Conservation (phyloP, 495 filamentous ascomycete genomes). For the Parathielavia hyrcaniae region DNA sequence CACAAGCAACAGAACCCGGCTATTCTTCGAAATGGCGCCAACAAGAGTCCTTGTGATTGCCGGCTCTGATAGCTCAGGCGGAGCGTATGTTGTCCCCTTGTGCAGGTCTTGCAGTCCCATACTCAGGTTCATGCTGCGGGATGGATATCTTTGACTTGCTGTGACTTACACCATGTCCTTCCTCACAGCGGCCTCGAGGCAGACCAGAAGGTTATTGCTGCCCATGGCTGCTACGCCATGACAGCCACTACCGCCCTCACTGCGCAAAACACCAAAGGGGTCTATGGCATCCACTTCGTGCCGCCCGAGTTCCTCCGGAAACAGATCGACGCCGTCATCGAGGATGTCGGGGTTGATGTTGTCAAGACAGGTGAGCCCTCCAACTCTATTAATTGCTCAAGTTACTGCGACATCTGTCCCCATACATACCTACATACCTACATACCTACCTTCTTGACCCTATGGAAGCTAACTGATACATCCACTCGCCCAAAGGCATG, state of each 20-base stretch:
- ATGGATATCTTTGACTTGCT: slow-evolving; percentile 3
- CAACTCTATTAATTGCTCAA: slow-evolving; percentile 3
- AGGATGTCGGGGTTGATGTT: slow-evolving; percentile 80
- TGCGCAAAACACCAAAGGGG: slow-evolving; percentile 85
- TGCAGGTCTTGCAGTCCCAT: background rate
- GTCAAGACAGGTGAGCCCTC: slow-evolving; percentile 76
- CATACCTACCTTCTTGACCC: too few relatives aligned
- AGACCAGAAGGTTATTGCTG: slow-evolving; percentile 89
- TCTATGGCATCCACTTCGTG: slow-evolving; percentile 71
- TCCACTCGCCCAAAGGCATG: slow-evolving; percentile 58
- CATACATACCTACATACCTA: background rate
- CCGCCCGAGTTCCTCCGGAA: slow-evolving; percentile 73
- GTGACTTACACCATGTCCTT: slow-evolving; percentile 8
- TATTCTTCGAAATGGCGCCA: slow-evolving; percentile 18
- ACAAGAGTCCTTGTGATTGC: slow-evolving; percentile 72
- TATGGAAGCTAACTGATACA: background rate
- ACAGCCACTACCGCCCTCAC: slow-evolving; percentile 94
- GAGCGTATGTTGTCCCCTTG: slow-evolving; percentile 58
- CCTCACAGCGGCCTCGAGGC: slow-evolving; percentile 82
- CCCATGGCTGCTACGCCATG: slow-evolving; percentile 89
- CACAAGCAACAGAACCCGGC: background rate
- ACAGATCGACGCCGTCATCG: slow-evolving; percentile 75
- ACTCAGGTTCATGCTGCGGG: background rate
- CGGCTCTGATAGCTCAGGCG: slow-evolving; percentile 85
- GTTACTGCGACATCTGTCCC: too few relatives aligned